Percentiles rank a stretch among this genome's conserved stretches.
Evolutionary conservation across 805 yeast species (phyloP).

Genomic region (Metschnikowia matae): DNA sequence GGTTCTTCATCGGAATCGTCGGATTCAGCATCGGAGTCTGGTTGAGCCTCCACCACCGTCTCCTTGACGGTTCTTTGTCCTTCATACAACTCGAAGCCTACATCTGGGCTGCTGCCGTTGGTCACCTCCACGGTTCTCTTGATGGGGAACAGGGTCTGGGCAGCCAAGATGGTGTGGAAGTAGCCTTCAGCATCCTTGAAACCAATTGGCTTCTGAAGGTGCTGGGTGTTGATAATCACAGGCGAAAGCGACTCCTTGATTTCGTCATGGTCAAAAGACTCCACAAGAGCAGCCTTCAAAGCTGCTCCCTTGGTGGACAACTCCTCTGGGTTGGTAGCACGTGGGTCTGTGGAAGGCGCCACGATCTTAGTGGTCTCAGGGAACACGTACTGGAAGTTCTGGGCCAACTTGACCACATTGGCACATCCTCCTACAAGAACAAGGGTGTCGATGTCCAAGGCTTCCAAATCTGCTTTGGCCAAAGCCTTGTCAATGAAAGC

Average conservation of each 20-base stretch:
- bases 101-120: constrained; percentile 55
- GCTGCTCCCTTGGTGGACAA: constrained; percentile 93
- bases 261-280: constrained; percentile 79
- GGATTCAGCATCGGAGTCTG: constrained; percentile 40
- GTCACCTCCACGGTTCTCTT: constrained; percentile 67
- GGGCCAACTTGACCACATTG: constrained; percentile 84
- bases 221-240: constrained; percentile 83
- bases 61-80: constrained; percentile 82
- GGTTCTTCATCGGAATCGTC: constrained; percentile 80
- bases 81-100: constrained; percentile 71
- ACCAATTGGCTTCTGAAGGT: constrained; percentile 80
- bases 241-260: constrained; percentile 77
- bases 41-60: constrained; percentile 69
- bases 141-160: constrained; percentile 88
- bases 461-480: constrained; percentile 77
- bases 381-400: constrained; percentile 68
- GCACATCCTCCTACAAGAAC: constrained; percentile 92
- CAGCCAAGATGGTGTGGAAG: constrained; percentile 68
- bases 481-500: constrained; percentile 72
- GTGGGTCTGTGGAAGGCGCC: constrained; percentile 69
- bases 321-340: constrained; percentile 85
- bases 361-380: constrained; percentile 72
- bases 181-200: constrained; percentile 67
- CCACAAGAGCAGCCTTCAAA: constrained; percentile 85
- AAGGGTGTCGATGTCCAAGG: constrained; percentile 85